phyloP scores from a whole-genome alignment of 345 rosid genomes.

The thale cress (Arabidopsis thaliana) region TAIR10.1 NC_003070.9:10425501-10426000 shows the following conservation, averaged over 20 bases:
- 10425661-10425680: conserved; percentile 29
- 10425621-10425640: conserved; percentile 28
- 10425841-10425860: conserved; percentile 5
- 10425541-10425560: conserved; percentile 69
- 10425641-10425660: conserved; percentile 4
- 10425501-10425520: conserved; percentile 75
- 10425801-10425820: background rate
- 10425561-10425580: conserved; percentile 59
- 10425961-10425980: background rate
- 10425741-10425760: conserved; percentile 35
- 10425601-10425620: conserved; percentile 71
- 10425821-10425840: background rate
- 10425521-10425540: conserved; percentile 61
- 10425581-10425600: conserved; percentile 63
- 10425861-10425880: conserved; percentile 25
- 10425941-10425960: conserved; percentile 18
- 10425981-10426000: background rate
- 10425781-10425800: conserved; percentile 41
- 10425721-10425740: conserved; percentile 9
- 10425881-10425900: background rate
- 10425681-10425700: conserved; percentile 4
- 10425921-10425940: conserved; percentile 7
- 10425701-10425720: conserved; percentile 23
- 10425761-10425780: conserved; percentile 16
- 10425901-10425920: conserved; percentile 25